Percentiles rank a stretch among this genome's conserved stretches.
Evolutionary conservation across 768 basidiomycete genomes (phyloP).

Genomic region (Collybia sp.): DNA sequence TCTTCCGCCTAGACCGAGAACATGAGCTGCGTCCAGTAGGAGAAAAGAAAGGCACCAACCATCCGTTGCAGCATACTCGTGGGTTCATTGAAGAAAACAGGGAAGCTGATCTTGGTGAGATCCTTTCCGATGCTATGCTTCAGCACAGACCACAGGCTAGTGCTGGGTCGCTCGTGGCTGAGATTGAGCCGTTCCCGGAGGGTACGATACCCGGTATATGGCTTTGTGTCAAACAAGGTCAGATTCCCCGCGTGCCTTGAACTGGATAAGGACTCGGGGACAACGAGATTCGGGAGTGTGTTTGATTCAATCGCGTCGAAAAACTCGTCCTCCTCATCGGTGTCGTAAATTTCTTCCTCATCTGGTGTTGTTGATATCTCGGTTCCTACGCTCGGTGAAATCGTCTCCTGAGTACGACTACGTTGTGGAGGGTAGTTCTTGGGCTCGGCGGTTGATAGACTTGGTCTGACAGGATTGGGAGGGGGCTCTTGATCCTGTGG

Average conservation of each 20-base stretch:
- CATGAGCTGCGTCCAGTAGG: slow-evolving; percentile 12
- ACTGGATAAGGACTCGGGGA: slow-evolving; percentile 59
- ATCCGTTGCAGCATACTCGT: slow-evolving; percentile 97
- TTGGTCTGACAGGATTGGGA: neutral
- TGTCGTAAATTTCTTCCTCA: slow-evolving; percentile 30
- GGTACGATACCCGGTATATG: slow-evolving; percentile 67
- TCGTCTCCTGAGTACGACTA: neutral
- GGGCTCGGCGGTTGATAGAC: neutral
- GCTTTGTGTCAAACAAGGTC: slow-evolving; percentile 17
- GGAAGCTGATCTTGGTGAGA: slow-evolving; percentile 92
- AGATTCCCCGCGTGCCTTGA: slow-evolving; percentile 20
- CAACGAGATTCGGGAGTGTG: slow-evolving; percentile 68
- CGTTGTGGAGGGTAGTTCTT: neutral
- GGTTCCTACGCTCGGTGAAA: neutral
- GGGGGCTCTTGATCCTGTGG: neutral
- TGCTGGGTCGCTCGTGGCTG: slow-evolving; percentile 77
- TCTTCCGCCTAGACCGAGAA: slow-evolving; percentile 66
- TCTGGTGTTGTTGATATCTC: slow-evolving; percentile 3
- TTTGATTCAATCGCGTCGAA: slow-evolving; percentile 94
- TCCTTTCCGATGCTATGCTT: slow-evolving; percentile 97
- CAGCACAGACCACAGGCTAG: slow-evolving; percentile 91
- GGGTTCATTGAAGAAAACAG: slow-evolving; percentile 90
- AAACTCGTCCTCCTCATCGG: slow-evolving; percentile 92
- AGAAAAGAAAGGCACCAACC: slow-evolving; percentile 34
- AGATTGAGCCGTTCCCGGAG: slow-evolving; percentile 60